Base-by-base conservation (phyloP, 2,329 filamentous ascomycete genomes). In the Cytospora leucostoma region DNA sequence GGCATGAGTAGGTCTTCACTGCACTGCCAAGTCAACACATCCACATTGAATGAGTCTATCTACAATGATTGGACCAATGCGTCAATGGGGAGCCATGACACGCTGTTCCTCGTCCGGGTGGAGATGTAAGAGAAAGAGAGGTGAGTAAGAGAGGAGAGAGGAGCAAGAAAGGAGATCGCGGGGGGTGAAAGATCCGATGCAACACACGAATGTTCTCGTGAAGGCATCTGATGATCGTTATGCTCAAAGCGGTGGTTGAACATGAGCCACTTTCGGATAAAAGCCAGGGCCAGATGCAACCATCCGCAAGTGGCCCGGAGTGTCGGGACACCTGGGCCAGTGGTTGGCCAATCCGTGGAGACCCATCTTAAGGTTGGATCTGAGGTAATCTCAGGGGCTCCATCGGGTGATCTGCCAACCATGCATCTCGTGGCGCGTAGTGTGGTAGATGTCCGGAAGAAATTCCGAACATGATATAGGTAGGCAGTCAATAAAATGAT, bases 21-120 rank as follows among this genome's bases (percentile, higher is more conserved):
- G 40, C 40, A 44, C 17, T 47, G 44, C 44, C 44, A 47, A 21
- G 44, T 47, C 44, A 47, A 47, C 44, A 47, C n/a, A 47, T 47
- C 44, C 44, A 47, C 44, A 47, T 2, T 47, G 44, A 47, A 47
- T 19, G 21, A 47, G 15, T 47, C 44, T 47, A 19, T 19, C 44
- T 21, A 47, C n/a, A 47, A 11, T 47, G 44, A 47, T 47, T 47
- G 44, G 44, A 17, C n/a, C 44, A 21, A 12, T 47, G 19, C n/a
- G 21, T 47, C n/a, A 47, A 47, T 47, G 44, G 44, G 44, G 44
- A 47, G 44, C 44, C 44, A 10, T 47, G 44, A 47, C 44, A 47
- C 44, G 44, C 12, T 12, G 44, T 47, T 47, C 44, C 10, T 47
- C 44, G 44, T 21, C 44, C 44, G n/a, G 44, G n/a, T 10, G 44